phyloP scores from a whole-genome alignment of 139 green algal genomes.

The Ostreobium quekettii region DNA sequence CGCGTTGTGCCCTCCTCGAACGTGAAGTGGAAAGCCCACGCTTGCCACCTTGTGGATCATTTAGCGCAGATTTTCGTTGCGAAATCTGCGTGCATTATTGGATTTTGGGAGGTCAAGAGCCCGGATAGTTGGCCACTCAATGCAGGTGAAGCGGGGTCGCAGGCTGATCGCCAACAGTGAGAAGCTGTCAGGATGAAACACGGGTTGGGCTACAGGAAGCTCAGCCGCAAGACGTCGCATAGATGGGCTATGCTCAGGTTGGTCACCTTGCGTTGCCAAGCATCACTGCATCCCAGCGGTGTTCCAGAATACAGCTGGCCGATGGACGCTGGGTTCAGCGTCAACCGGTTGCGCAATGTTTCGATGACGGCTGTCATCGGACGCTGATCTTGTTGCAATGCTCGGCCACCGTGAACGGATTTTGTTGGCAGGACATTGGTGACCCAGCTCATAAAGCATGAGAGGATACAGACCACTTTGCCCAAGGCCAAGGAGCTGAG shows the following conservation, averaged over 20 bases:
- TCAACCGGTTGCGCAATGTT: not conserved
- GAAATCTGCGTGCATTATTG: no score
- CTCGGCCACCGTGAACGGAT: not conserved
- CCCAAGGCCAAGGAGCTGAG: constrained; percentile 74
- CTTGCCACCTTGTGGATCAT: no score
- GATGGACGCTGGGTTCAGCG: no score
- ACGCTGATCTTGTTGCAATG: not conserved
- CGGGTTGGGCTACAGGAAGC: no score
- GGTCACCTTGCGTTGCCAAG: not conserved
- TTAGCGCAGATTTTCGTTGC: no score
- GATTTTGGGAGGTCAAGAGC: no score
- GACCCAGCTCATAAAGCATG: constrained; percentile 84
- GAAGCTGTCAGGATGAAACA: no score
- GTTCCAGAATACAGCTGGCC: no score
- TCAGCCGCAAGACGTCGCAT: constrained; percentile 35
- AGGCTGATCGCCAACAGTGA: no score
- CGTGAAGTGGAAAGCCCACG: no score
- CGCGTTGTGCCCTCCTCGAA: constrained; percentile 6
- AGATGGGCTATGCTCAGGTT: constrained; percentile 50
- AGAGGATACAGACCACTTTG: constrained; percentile 88
- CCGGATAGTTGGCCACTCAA: no score
- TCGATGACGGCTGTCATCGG: not conserved
- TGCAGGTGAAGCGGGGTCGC: no score
- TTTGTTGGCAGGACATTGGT: constrained; percentile 75
- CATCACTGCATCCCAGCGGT: not conserved